Base-by-base conservation (phyloP, 169 alveolate genomes). In the Plasmodium coatneyi region DNA sequence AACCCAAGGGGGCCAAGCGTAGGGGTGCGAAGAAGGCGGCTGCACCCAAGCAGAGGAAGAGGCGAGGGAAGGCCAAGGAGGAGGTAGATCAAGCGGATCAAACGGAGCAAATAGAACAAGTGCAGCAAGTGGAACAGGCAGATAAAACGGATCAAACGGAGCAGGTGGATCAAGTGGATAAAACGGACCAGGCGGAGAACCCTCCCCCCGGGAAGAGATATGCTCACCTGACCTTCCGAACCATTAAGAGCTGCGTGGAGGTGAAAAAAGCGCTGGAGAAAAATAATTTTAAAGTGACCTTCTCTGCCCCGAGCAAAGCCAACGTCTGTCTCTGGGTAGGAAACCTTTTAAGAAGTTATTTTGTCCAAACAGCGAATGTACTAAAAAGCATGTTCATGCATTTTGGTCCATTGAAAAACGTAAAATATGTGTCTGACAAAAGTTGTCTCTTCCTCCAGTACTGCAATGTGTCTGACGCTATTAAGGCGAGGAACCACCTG, bases 271-370 rank as follows among this genome's bases (percentile, higher is more conserved):
- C 43, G 14, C 70, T 86, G 28, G 93, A 86, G 34, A 83, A 86
- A 16, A 43, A 86, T 1, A 28, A 52, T 1, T 49, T 86, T 76
- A 30, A 3, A 36, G 93, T 86, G 6, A 76, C 84, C 1, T 86
- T 76, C 43, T 74, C 93, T 22, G 34, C 54, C 5, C 93, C 93
- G 1, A 49, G 16, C 43, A 86, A 86, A 76, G 74, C 93, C 0
- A 86, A 86, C 79, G 71, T 52, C 43, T 86, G 93, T 52, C 46
- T 86, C 56, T 86, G 93, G 93, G 49, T 86, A 52, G 93, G 93
- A n/a, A 86, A 86, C n/a, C 12, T 86, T 10, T 22, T 86, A 32
- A 74, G 76, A 30, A 86, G 25, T 76, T 76, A 49, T 86, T 86
- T 74, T 76, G 9, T 34, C 3, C 32, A 72, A 19, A 86, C 87